These are phyloP conservation scores for Cylindrodendrum hubeiense DNA, from an alignment of 2,329 filamentous ascomycete species.

Conservation along the genomic window DNA sequence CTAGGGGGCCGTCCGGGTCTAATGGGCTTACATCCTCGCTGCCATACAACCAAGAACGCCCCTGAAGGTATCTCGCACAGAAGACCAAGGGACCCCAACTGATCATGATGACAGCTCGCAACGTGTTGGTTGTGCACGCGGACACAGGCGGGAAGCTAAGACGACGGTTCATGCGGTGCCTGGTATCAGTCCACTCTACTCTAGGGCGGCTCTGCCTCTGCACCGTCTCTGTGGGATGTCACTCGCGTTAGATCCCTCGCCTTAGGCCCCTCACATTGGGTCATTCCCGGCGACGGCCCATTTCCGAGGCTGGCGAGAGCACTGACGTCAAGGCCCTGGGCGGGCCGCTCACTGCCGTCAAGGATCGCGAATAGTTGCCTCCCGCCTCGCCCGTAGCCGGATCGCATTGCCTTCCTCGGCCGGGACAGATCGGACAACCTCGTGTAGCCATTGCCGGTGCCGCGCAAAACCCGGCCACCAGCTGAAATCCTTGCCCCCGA, in stretches of 20 bases:
- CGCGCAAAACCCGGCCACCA: not conserved
- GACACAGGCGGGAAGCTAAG: not conserved
- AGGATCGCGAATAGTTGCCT: not conserved
- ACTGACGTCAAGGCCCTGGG: not conserved
- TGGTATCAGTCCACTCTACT: constrained; percentile 12
- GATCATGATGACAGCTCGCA: not conserved
- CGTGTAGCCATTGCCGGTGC: not conserved
- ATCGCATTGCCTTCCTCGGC: not conserved
- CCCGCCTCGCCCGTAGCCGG: not conserved
- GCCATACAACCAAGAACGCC: no score
- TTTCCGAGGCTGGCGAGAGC: not conserved
- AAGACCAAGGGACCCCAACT: no score
- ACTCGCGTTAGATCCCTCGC: not conserved
- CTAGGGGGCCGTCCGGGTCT: no score
- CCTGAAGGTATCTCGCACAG: no score
- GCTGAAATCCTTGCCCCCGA: constrained; percentile 7
- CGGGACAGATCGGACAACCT: not conserved
- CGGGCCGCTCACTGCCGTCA: not conserved
- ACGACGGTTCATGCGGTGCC: constrained; percentile 9
- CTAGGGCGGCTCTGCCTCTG: not conserved
- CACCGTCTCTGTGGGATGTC: not conserved
- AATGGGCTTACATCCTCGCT: no score
- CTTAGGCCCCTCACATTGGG: no score
- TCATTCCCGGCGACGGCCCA: not conserved
- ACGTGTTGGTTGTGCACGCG: not conserved